phyloP scores from a whole-genome alignment of 1,284 basidiomycete species.

The Megacollybia platyphylla region DNA sequence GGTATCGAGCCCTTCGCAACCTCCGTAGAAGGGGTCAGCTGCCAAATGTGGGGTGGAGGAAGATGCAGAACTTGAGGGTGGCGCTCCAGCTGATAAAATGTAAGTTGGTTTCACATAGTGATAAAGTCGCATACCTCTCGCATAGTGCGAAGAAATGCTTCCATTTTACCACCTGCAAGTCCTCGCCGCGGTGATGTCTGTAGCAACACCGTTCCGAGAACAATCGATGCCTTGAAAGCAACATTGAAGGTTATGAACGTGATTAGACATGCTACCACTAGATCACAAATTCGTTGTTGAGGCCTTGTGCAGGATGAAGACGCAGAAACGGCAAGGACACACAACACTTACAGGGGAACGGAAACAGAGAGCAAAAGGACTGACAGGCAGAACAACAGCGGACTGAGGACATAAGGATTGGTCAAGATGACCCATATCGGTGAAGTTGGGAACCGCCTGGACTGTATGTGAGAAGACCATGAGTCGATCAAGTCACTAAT shows the following conservation, averaged over 20 bases:
- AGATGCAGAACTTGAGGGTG: constrained; percentile 71
- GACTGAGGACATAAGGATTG: constrained; percentile 36
- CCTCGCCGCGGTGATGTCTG: constrained; percentile 74
- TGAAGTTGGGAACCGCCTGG: constrained; percentile 20
- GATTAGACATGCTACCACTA: constrained; percentile 61
- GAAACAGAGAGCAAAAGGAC: constrained; percentile 30
- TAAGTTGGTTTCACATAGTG: constrained; percentile 2
- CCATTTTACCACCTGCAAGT: constrained; percentile 52
- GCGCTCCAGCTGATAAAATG: constrained; percentile 46
- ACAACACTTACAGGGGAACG: constrained; percentile 34
- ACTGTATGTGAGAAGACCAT: constrained; percentile 18
- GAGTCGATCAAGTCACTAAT: constrained; percentile 29
- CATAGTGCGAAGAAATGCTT: constrained; percentile 65
- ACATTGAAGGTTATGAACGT: constrained; percentile 69
- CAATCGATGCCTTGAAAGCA: constrained; percentile 68
- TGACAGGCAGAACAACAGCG: constrained; percentile 26
- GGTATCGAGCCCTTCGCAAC: constrained; percentile 14
- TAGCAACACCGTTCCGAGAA: constrained; percentile 72
- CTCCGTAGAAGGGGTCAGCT: constrained; percentile 42
- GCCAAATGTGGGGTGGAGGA: constrained; percentile 79
- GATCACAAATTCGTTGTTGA: constrained; percentile 59
- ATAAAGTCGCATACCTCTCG: constrained; percentile 47
- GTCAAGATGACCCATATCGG: constrained; percentile 28
- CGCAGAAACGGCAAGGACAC: neutral
- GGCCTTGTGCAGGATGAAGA: constrained; percentile 18